A percentile compares a stretch with the other conserved stretches of the same genome.
These are phyloP conservation scores for Moesziomyces sp. DNA, from an alignment of 1,284 basidiomycete species.

Conservation along the genomic window DNA sequence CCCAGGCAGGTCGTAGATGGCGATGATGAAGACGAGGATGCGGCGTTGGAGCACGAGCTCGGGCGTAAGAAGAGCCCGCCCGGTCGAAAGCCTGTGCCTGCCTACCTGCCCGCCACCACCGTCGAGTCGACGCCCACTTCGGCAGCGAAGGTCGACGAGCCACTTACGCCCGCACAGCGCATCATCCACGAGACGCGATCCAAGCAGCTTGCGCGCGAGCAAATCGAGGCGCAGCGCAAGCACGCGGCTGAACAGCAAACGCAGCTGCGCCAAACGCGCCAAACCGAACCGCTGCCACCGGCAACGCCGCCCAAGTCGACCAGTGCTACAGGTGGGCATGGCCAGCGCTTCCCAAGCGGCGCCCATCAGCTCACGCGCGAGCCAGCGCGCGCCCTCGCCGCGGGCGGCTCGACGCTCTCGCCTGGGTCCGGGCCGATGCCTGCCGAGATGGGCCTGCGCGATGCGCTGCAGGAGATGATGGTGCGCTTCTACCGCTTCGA, in stretches of 20 bases:
- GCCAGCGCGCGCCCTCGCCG: constrained; percentile 2
- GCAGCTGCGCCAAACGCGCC: neutral
- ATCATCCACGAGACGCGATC: constrained; percentile 61
- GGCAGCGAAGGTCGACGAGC: constrained; percentile 18
- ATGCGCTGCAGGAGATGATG: constrained; percentile 66
- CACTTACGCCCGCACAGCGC: constrained; percentile 56
- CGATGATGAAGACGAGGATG: constrained; percentile 16
- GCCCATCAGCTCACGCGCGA: constrained; percentile 38
- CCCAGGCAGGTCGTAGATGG: constrained; percentile 32
- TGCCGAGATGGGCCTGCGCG: constrained; percentile 44
- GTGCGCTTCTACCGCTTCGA: constrained; percentile 67
- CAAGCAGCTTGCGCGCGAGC: constrained; percentile 45
- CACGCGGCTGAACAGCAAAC: constrained; percentile 11
- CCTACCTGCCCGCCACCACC: constrained; percentile 12
- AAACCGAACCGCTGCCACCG: neutral
- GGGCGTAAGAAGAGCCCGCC: constrained; percentile 48
- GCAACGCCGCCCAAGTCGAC: constrained; percentile 28
- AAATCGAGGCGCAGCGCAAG: constrained; percentile 36
- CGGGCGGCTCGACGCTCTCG: constrained; percentile 14
- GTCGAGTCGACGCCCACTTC: constrained; percentile 9
- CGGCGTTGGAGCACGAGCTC: constrained; percentile 18
- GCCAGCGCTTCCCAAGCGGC: constrained; percentile 32
- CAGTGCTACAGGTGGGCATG: constrained; percentile 1
- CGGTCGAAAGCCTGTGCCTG: constrained; percentile 52
- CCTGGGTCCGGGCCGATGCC: constrained; percentile 57